phyloP scores from a whole-genome alignment of 2,329 filamentous ascomycete genomes.

The Knoxdaviesia capensis region DNA sequence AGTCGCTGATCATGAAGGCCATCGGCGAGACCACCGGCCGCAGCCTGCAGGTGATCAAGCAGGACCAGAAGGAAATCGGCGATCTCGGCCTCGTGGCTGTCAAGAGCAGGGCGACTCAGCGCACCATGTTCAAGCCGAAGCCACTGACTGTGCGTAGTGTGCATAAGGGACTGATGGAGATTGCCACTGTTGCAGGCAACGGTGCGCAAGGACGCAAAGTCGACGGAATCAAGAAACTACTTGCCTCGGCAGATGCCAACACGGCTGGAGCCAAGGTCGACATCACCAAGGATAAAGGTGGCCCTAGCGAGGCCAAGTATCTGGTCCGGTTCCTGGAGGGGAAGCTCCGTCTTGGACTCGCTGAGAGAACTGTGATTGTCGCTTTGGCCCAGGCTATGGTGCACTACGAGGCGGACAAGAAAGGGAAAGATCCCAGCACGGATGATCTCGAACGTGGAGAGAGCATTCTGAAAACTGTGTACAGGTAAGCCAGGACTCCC shows the following conservation, averaged over 20 bases:
- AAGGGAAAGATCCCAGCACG: constrained; percentile 50
- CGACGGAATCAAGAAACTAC: constrained; percentile 82
- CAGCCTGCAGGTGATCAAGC: constrained; percentile 74
- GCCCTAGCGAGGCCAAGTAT: constrained; percentile 85
- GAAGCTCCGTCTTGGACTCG: constrained; percentile 77
- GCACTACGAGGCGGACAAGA: constrained; percentile 55
- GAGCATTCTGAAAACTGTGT: constrained; percentile 70
- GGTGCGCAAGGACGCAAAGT: constrained; percentile 84
- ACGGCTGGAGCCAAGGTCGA: constrained; percentile 54
- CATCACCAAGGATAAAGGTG: constrained; percentile 80
- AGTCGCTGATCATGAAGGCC: constrained; percentile 96
- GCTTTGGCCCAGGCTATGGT: constrained; percentile 79
- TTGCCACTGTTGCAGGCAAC: constrained; percentile 71
- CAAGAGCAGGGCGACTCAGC: constrained; percentile 86
- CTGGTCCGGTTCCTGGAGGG: constrained; percentile 86
- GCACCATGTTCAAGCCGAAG: constrained; percentile 97
- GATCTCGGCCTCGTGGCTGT: constrained; percentile 88
- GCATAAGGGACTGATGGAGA: constrained; percentile 68
- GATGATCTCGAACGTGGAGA: constrained; percentile 70
- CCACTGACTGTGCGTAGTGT: constrained; percentile 71
- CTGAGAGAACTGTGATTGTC: constrained; percentile 80
- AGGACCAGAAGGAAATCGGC: constrained; percentile 89
- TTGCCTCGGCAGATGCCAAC: constrained; percentile 72
- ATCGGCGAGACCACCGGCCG: constrained; percentile 89
- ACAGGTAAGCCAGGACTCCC: constrained; percentile 33